Evolutionary conservation across 179 eudicot genomes (phyloP).

Genomic region (Monotropa hypopitys): DNA sequence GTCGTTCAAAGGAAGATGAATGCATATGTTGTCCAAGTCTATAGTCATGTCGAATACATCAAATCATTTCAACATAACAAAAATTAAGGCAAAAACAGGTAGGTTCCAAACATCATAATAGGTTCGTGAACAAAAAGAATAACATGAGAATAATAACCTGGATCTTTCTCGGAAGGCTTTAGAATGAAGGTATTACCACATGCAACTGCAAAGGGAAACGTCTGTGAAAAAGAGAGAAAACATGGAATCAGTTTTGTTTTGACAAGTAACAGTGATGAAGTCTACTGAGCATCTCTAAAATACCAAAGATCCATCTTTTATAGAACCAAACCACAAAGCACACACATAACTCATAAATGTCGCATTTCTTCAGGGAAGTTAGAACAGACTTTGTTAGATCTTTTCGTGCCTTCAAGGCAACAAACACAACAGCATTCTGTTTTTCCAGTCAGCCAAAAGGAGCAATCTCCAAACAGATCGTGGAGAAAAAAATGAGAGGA

Average conservation of each 20-base stretch:
- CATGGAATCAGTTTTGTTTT: neutral
- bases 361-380: neutral
- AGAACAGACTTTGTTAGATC: neutral
- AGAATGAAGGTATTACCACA: slow-evolving; percentile 84
- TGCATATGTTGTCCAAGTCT: neutral
- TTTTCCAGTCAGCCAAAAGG: neutral
- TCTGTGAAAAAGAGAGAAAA: slow-evolving; percentile 29
- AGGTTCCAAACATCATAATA: neutral
- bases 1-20: neutral
- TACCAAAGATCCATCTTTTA: neutral
- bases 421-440: neutral
- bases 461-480: neutral
- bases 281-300: neutral
- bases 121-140: neutral
- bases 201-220: slow-evolving; percentile 89
- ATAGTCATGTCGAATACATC: neutral
- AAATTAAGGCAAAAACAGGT: neutral
- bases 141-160: slow-evolving; percentile 39
- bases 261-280: neutral
- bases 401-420: neutral
- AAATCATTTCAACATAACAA: neutral
- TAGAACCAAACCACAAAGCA: neutral
- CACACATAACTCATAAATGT: neutral
- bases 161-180: slow-evolving; percentile 94
- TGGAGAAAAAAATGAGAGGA: neutral